Evolutionary conservation across 2,329 filamentous ascomycete species (phyloP).

Genomic region (Aureobasidium melanogenum): DNA sequence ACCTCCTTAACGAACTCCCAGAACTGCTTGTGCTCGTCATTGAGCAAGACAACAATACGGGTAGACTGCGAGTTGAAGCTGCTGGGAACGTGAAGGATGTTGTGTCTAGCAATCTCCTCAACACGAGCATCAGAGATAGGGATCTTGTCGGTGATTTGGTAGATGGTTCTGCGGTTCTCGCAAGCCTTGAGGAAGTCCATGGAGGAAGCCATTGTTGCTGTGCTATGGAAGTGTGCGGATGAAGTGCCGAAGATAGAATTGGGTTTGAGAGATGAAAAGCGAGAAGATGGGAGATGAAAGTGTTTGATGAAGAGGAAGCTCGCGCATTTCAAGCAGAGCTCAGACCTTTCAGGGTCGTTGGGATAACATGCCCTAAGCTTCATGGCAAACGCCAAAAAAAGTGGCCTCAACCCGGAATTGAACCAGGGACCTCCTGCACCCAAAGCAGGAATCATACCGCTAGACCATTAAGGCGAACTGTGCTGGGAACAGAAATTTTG

Average conservation of each 20-base stretch:
- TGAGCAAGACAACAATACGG: conserved; percentile 68
- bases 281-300: background rate
- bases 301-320: background rate
- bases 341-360: no score
- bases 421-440: no score
- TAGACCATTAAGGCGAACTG: no score
- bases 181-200: conserved; percentile 52
- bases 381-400: no score
- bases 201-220: conserved; percentile 31
- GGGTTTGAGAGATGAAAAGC: background rate
- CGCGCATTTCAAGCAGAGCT: background rate
- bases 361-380: no score
- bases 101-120: conserved; percentile 50
- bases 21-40: conserved; percentile 75
- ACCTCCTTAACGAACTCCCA: conserved; percentile 65
- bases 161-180: conserved; percentile 55
- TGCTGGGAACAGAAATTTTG: no score
- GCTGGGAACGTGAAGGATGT: conserved; percentile 62
- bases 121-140: conserved; percentile 50
- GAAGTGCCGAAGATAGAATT: background rate
- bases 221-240: conserved; percentile 15
- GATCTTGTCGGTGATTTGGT: conserved; percentile 37
- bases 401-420: no score
- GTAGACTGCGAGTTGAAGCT: conserved; percentile 87
- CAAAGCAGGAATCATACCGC: no score